phyloP scores from a whole-genome alignment of 2,329 filamentous ascomycete species.

The Colletotrichum sp. region DNA sequence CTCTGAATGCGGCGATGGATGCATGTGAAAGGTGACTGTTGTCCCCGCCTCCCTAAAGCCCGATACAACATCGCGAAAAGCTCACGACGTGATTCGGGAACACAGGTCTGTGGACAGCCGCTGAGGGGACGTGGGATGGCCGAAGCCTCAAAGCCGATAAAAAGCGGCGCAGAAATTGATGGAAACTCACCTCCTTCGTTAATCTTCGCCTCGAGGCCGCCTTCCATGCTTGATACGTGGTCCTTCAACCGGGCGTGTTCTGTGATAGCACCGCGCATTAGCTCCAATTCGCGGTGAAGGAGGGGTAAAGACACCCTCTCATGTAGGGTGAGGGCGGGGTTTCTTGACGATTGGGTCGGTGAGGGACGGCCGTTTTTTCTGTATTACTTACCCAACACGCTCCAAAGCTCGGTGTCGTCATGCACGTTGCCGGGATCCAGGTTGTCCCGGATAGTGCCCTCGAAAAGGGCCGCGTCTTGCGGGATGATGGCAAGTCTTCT shows the following conservation, averaged over 20 bases:
- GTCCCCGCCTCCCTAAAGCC: not conserved
- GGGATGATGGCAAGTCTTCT: slow-evolving; percentile 94
- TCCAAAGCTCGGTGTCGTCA: slow-evolving; percentile 97
- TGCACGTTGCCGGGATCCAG: slow-evolving; percentile 93
- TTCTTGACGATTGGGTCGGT: not conserved
- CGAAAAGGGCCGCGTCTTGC: slow-evolving; percentile 95
- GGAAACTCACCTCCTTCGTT: slow-evolving; percentile 85
- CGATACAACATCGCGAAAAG: not conserved
- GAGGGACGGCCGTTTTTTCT: not conserved
- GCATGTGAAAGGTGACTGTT: slow-evolving; percentile 13
- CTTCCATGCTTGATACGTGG: slow-evolving; percentile 84
- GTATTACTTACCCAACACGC: slow-evolving; percentile 77
- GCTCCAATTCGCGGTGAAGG: slow-evolving; percentile 27
- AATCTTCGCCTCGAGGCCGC: slow-evolving; percentile 87
- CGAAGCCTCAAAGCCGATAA: slow-evolving; percentile 24
- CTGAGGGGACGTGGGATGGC: slow-evolving; percentile 25
- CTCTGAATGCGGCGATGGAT: slow-evolving; percentile 23
- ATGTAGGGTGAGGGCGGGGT: slow-evolving; percentile 18
- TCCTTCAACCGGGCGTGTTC: slow-evolving; percentile 95
- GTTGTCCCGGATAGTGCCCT: slow-evolving; percentile 92
- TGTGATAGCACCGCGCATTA: slow-evolving; percentile 47
- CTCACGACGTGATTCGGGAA: slow-evolving; percentile 21
- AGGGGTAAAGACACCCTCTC: not conserved
- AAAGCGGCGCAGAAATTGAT: slow-evolving; percentile 26
- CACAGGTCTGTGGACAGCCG: slow-evolving; percentile 30